A percentile compares a stretch with the other conserved stretches of the same genome.
Conservation (phyloP, 1,284 basidiomycete species). For the Agroathelia rolfsii region DNA sequence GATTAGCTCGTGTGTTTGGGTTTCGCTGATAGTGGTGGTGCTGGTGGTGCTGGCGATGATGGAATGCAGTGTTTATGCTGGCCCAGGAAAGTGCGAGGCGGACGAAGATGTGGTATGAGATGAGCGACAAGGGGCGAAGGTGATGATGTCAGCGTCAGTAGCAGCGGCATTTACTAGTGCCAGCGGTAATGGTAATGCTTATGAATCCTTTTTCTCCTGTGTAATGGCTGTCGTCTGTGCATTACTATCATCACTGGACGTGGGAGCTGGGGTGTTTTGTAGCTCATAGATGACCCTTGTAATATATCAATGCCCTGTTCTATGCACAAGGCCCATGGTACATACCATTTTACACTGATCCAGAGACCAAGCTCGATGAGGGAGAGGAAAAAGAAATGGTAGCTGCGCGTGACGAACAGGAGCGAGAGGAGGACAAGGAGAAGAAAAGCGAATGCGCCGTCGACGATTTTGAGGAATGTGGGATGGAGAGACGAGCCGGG, state of each 20-base stretch:
- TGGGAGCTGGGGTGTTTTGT: slow-evolving; percentile 20
- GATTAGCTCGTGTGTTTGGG: slow-evolving; percentile 1
- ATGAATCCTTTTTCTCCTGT: slow-evolving; percentile 7
- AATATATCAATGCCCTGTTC: slow-evolving; percentile 9
- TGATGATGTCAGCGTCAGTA: no score
- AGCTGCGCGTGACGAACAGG: slow-evolving; percentile 47
- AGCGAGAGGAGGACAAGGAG: slow-evolving; percentile 48
- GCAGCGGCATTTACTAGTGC: no score
- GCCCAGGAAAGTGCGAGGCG: slow-evolving; percentile 73
- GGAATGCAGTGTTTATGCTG: slow-evolving; percentile 60
- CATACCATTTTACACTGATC: slow-evolving; percentile 72
- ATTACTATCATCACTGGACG: slow-evolving; percentile 16
- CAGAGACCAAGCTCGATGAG: slow-evolving; percentile 55
- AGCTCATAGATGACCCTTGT: slow-evolving; percentile 47
- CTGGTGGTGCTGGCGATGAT: slow-evolving; percentile 5
- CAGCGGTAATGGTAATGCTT: slow-evolving; percentile 1
- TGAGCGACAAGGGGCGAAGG: slow-evolving; percentile 42
- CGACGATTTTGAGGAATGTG: slow-evolving; percentile 53
- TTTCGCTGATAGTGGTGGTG: background rate
- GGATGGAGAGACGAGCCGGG: slow-evolving; percentile 70
- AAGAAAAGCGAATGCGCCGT: slow-evolving; percentile 46
- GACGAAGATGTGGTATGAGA: slow-evolving; percentile 80
- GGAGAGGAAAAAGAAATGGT: slow-evolving; percentile 56
- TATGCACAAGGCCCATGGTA: slow-evolving; percentile 5
- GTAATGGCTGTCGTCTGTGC: slow-evolving; percentile 10